Conservation (phyloP, 768 basidiomycete genomes). For the Lactarius tabidus region DNA sequence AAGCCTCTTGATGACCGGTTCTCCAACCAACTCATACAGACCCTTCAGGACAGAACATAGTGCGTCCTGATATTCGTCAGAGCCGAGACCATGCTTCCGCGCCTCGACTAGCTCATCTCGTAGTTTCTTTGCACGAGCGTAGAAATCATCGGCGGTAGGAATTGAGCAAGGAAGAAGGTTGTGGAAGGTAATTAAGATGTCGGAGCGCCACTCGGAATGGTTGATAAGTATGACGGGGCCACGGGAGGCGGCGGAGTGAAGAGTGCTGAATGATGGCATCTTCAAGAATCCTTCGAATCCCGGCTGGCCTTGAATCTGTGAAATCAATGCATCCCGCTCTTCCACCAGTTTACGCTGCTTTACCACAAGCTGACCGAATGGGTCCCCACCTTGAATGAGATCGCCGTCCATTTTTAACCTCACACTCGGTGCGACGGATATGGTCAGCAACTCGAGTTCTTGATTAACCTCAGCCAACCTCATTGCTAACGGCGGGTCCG, state of each 20-base stretch:
- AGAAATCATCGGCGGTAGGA: neutral
- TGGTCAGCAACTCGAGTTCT: neutral
- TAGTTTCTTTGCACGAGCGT: neutral
- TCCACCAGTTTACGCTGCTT: neutral
- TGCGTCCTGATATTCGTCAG: neutral
- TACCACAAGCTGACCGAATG: neutral
- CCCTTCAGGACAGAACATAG: neutral
- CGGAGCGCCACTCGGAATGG: neutral
- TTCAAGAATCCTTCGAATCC: constrained; percentile 9
- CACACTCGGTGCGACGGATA: neutral
- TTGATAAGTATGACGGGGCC: constrained; percentile 11
- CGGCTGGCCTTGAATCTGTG: neutral
- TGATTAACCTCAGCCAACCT: neutral
- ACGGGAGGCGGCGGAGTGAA: neutral
- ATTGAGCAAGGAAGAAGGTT: neutral
- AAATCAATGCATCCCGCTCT: neutral
- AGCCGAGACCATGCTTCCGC: too few relatives aligned
- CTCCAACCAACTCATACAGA: neutral
- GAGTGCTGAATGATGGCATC: neutral
- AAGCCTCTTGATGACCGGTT: neutral
- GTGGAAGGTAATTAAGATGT: neutral
- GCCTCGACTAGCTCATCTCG: neutral
- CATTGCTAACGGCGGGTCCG: neutral
- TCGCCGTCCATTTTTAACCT: neutral
- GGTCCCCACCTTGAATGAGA: neutral